Evolutionary conservation across 805 yeast genomes (phyloP).

Genomic region (Komagataella pseudopastoris): DNA sequence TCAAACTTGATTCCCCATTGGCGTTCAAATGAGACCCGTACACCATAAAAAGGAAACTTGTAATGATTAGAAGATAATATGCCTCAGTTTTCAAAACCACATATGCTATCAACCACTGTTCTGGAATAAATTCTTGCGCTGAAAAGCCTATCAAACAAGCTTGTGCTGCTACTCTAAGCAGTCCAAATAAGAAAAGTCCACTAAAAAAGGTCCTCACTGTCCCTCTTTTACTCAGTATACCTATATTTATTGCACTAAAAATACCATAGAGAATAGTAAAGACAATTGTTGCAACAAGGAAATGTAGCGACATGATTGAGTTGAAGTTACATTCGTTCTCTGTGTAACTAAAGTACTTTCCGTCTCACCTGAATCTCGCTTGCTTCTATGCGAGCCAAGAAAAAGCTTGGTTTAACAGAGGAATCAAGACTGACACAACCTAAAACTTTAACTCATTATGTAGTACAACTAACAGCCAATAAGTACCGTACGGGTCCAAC

Average conservation of each 20-base stretch:
- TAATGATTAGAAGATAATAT: neutral
- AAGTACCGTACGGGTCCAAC: too few relatives aligned
- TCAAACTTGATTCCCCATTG: neutral
- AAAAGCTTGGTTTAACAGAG: neutral
- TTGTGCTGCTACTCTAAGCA: neutral
- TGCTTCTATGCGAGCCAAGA: neutral
- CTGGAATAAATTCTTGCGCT: neutral
- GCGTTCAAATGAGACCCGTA: neutral
- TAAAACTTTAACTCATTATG: too few relatives aligned
- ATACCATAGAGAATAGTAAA: neutral
- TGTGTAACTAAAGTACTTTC: neutral
- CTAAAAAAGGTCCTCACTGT: neutral
- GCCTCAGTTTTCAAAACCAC: neutral
- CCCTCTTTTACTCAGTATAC: neutral
- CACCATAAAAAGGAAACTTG: neutral
- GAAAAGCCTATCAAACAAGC: neutral
- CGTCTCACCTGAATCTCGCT: neutral
- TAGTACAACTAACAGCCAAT: too few relatives aligned
- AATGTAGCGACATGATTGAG: neutral
- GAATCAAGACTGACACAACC: neutral
- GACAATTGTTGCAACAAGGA: neutral
- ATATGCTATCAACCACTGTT: neutral
- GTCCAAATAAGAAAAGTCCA: neutral
- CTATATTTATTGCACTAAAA: too few relatives aligned
- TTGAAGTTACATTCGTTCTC: neutral